Evolutionary conservation across 202 grass and related monocot species (phyloP).

Genomic region (Elaeis oleifera): DNA sequence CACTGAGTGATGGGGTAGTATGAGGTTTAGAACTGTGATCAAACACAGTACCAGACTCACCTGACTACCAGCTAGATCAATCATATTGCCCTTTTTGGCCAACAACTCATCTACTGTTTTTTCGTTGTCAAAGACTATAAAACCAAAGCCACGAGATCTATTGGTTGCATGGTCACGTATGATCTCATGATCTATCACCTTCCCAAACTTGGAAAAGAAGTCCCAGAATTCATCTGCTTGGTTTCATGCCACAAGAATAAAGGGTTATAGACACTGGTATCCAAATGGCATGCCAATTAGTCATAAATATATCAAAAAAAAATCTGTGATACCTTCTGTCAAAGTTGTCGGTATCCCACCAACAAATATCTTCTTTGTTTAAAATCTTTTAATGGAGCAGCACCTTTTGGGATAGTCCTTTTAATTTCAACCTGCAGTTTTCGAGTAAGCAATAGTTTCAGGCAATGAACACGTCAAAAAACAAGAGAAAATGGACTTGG

Average conservation of each 20-base stretch:
- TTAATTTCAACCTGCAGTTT: slow-evolving; percentile 81
- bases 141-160: slow-evolving; percentile 72
- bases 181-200: slow-evolving; percentile 66
- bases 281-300: background rate
- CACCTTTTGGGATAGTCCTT: slow-evolving; percentile 87
- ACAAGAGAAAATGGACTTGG: background rate
- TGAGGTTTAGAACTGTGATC: slow-evolving; percentile 21
- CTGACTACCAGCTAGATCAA: slow-evolving; percentile 86
- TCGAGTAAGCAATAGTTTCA: slow-evolving; percentile 7
- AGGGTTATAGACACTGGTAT: slow-evolving; percentile 3
- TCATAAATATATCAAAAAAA: background rate
- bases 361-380: slow-evolving; percentile 87
- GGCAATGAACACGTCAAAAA: background rate
- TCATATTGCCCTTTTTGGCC: slow-evolving; percentile 88
- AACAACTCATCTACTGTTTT: slow-evolving; percentile 81
- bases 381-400: slow-evolving; percentile 75
- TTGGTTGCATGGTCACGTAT: slow-evolving; percentile 75
- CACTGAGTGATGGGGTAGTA: slow-evolving; percentile 15
- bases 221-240: slow-evolving; percentile 68
- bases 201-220: slow-evolving; percentile 81
- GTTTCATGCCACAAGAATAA: slow-evolving; percentile 7
- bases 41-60: slow-evolving; percentile 41
- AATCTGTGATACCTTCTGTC: slow-evolving; percentile 44
- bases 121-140: slow-evolving; percentile 85
- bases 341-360: slow-evolving; percentile 57